Evolutionary conservation across 208 protist genomes (phyloP), one percentile per base, ranked within the genome.

Genomic region (Leptomonas seymouri): DNA sequence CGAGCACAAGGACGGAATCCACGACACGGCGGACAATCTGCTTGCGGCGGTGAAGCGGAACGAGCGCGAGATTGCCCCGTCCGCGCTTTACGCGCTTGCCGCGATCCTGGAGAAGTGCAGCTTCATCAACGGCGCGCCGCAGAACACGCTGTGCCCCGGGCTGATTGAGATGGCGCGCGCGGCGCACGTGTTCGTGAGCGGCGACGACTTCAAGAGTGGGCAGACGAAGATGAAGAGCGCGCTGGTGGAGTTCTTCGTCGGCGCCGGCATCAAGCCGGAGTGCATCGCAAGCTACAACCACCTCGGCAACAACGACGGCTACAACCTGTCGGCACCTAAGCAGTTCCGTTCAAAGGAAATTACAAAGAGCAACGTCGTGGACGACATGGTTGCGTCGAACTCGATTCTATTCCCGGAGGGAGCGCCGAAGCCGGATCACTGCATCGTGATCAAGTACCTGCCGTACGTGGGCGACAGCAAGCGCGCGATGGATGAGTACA

Each of bases 191-290:
- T 95, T 95, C 50, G 93, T 99, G 62, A 97, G 85, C 64, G 99
- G 99, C 60, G 98, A 99, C 77, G 99, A 99, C 83, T 99, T 99
- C 93, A 99, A 99, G 87, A 96, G 93, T 46, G 99, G 99, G 44
- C 99, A 99, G 89, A 99, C 99, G n/a, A 99, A 99, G 82, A 97
- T 99, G 76, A 99, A 99, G 86, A 98, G 95, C 28, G 98, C 98
- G 3, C 76, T 99, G 51, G 91, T 98, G 30, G 98, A 99, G 82
- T 99, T 99, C 82, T 91, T 99, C 65, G 95, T 99, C 42, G 73
- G 70, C 31, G 97, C 98, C 25, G 98, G 87, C 74, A 90, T 93
- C 67, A 90, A 90, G 71, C 85, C 87, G 36, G 82, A 90, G 77
- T 93, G 87, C 75, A 93, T 93, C 67, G 87, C 82, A 21, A 93